Evolutionary conservation across 2,329 filamentous ascomycete genomes (phyloP).

Genomic region (Microdochium trichocladiopsis): DNA sequence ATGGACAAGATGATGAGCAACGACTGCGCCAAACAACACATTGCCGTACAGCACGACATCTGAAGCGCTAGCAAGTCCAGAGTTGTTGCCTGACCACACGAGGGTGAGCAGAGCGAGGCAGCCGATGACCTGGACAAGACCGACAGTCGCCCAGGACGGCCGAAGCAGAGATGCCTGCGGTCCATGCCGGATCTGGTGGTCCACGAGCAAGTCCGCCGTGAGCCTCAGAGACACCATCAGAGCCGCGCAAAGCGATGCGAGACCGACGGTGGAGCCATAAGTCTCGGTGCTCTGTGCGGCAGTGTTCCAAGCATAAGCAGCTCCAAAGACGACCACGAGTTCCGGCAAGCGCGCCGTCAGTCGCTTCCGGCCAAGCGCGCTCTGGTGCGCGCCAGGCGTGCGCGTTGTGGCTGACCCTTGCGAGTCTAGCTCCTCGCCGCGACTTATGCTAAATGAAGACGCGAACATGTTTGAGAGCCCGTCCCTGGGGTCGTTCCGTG

Average conservation of each 20-base stretch:
- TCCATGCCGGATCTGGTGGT: conserved; percentile 12
- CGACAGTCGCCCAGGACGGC: background rate
- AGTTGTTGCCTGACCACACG: background rate
- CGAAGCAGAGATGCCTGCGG: conserved; percentile 8
- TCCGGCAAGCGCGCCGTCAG: conserved; percentile 14
- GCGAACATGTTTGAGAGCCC: conserved; percentile 22
- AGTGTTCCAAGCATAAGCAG: conserved; percentile 17
- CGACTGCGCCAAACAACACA: background rate
- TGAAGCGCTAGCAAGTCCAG: background rate
- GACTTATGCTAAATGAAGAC: conserved; percentile 22
- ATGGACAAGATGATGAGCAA: background rate
- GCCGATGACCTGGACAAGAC: background rate
- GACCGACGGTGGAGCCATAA: conserved; percentile 16
- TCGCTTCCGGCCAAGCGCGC: conserved; percentile 7
- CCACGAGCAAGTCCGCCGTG: conserved; percentile 18
- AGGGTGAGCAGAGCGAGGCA: background rate
- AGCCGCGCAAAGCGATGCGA: conserved; percentile 17
- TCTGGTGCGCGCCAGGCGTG: background rate
- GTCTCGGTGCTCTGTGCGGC: conserved; percentile 15
- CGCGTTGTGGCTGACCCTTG: conserved; percentile 1
- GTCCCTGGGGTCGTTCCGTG: conserved; percentile 21
- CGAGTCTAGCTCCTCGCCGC: conserved; percentile 10
- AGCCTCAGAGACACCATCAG: conserved; percentile 21
- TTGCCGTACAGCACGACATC: background rate
- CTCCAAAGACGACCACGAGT: conserved; percentile 14